Evolutionary conservation across 2,329 filamentous ascomycete genomes (phyloP).

Genomic region (Daldinia eschscholtzii): DNA sequence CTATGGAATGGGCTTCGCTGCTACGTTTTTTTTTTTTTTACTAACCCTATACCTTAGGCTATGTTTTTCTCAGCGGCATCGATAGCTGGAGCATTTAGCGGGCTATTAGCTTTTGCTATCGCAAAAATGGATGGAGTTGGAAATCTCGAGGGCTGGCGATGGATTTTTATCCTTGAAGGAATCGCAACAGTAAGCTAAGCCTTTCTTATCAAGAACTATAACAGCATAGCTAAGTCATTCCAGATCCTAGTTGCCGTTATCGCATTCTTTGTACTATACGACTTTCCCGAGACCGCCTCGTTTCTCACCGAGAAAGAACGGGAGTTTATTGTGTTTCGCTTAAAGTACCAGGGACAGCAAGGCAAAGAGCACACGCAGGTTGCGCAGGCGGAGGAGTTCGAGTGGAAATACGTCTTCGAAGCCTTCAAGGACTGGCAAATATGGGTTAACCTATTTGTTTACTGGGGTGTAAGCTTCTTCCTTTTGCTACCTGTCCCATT

Average conservation of each 20-base stretch:
- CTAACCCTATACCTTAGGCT: conserved; percentile 56
- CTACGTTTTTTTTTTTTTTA: background rate
- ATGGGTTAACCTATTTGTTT: conserved; percentile 69
- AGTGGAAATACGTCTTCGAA: conserved; percentile 79
- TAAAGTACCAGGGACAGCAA: conserved; percentile 74
- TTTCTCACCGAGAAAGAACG: conserved; percentile 81
- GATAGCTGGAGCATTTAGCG: conserved; percentile 81
- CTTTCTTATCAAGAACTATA: too few relatives aligned
- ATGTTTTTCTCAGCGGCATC: conserved; percentile 88
- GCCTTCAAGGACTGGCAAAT: conserved; percentile 87
- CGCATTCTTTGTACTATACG: conserved; percentile 79
- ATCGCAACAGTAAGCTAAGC: conserved; percentile 68
- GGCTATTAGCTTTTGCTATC: conserved; percentile 77
- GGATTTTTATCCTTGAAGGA: conserved; percentile 79
- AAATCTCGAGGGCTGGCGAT: conserved; percentile 70
- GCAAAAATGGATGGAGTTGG: conserved; percentile 76
- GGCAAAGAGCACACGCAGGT: conserved; percentile 56
- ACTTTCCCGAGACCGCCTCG: conserved; percentile 82
- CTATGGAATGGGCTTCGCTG: background rate
- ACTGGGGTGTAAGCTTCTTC: conserved; percentile 68
- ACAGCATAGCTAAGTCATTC: conserved; percentile 20
- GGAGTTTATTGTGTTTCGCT: conserved; percentile 75
- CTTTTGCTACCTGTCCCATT: background rate
- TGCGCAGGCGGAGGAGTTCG: conserved; percentile 80
- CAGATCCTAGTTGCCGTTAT: conserved; percentile 69